Base-by-base conservation (phyloP, 139 green algal genomes). In the Picochlorum sp. region DNA sequence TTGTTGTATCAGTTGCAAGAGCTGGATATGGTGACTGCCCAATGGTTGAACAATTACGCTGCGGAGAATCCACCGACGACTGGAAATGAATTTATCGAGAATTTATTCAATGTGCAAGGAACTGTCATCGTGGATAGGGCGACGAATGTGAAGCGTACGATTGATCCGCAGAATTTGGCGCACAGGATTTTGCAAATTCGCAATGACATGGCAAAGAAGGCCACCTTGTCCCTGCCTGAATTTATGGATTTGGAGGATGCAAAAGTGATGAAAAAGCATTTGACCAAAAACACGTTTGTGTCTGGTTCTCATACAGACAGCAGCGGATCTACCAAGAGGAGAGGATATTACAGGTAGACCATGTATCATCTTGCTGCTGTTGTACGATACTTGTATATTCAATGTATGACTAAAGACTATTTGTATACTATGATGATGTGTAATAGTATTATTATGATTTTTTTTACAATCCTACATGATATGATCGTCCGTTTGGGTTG, bases 401-500 rank as follows among this genome's bases (percentile, higher is more conserved):
- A 10, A 54, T 21, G 47, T 21, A 54, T 54, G 1, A 9, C 4
- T n/a, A 54, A 21, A 54, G 6, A 26, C 9, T 41, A 6, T 41
- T 41, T 41, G 34, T 41, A 41, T 41, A 41, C 34, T 41, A 41
- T 14, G 34, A 41, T 41, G 34, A 41, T 13, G 34, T 41, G 34
- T 41, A 41, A 54, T 54, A 54, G 2, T 21, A 26, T 24, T 20
- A 20, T 18, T 1, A 51, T 20, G 15, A 50, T 58, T 18, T 13
- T 8, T 14, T 47, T 69, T 45, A 86, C 7, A 96, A 62, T 13
- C 88, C 88, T 1, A 96, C 90, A 20, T 70, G 86, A 71, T 94
- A 92, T 5, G 75, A 86, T 6, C 85, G 63, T 9, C 90, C 90
- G 4, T 62, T 74, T 0, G 85, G 66, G 69, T 97, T 97, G 78